A percentile compares a stretch with the other conserved stretches of the same genome.
phyloP scores from a whole-genome alignment of 352 stramenopile genomes.

The Globisporangium cystogenes region DNA sequence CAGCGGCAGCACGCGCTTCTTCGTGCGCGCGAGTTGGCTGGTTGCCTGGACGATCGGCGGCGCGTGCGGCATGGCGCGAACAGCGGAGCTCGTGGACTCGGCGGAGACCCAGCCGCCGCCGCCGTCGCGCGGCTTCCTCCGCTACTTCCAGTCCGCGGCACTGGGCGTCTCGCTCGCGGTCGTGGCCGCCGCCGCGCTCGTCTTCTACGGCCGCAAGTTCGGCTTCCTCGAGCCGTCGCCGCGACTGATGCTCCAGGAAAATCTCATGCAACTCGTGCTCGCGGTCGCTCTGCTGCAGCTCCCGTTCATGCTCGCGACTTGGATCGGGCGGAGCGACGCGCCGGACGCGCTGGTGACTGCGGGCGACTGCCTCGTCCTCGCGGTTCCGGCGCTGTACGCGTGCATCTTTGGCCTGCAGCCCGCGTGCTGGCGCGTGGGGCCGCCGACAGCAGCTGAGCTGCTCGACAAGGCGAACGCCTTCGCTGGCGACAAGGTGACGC shows the following conservation, averaged over 20 bases:
- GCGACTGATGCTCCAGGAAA: conserved; percentile 37
- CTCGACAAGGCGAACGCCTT: conserved; percentile 11
- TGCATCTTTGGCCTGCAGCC: conserved; percentile 57
- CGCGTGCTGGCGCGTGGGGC: conserved; percentile 29
- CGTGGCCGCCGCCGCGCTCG: conserved; percentile 17
- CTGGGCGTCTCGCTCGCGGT: conserved; percentile 32
- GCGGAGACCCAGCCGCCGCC: neutral
- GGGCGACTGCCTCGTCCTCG: conserved; percentile 47
- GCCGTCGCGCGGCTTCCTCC: conserved; percentile 7
- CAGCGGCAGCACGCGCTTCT: conserved; percentile 40
- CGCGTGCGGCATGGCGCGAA: conserved; percentile 46
- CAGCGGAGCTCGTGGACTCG: conserved; percentile 2
- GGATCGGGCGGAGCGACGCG: conserved; percentile 20
- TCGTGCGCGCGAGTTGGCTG: conserved; percentile 39
- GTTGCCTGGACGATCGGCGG: conserved; percentile 38
- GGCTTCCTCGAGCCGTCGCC: conserved; percentile 33
- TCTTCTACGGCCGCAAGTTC: conserved; percentile 35
- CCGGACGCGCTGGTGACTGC: conserved; percentile 26
- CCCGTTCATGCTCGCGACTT: conserved; percentile 32
- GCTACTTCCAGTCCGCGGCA: conserved; percentile 21
- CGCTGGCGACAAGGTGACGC: conserved; percentile 11
- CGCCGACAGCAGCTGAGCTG: conserved; percentile 5
- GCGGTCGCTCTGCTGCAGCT: conserved; percentile 39
- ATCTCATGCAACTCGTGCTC: conserved; percentile 16
- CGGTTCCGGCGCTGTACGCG: conserved; percentile 52